Percentiles rank a stretch among this genome's conserved stretches.
These are phyloP conservation scores for Zygoascus bituminiphila DNA, from an alignment of 805 yeast species.

Conservation along the genomic window DNA sequence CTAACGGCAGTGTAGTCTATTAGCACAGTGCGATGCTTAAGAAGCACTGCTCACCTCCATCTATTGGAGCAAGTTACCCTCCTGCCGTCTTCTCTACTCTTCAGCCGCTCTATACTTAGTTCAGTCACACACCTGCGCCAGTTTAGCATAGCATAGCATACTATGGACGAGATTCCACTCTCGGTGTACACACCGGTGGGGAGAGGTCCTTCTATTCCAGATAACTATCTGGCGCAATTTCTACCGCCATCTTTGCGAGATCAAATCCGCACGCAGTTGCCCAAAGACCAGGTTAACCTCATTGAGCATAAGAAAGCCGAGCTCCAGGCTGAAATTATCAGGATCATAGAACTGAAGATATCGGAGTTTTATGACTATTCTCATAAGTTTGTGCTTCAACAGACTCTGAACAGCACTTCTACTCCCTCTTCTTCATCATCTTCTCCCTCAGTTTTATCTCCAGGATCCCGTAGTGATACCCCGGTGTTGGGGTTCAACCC, in stretches of 20 bases:
- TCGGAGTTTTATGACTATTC: conserved; percentile 10
- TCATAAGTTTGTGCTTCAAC: conserved; percentile 6
- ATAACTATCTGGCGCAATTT: conserved; percentile 12
- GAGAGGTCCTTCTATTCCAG: conserved; percentile 12
- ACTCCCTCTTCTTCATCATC: background rate
- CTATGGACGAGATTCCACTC: conserved; percentile 15
- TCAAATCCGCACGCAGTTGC: conserved; percentile 6
- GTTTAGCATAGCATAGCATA: no score
- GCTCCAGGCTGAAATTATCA: conserved; percentile 12
- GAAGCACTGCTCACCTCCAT: no score
- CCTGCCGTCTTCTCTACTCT: background rate
- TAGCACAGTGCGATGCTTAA: no score
- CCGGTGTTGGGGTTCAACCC: background rate
- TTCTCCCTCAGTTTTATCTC: background rate
- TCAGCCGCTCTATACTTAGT: background rate
- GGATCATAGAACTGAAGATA: conserved; percentile 10
- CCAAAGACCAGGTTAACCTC: conserved; percentile 4
- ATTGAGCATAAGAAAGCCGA: conserved; percentile 10
- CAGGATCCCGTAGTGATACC: background rate
- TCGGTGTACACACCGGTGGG: conserved; percentile 13
- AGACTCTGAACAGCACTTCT: background rate
- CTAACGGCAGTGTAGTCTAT: no score
- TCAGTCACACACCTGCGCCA: no score
- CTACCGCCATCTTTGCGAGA: conserved; percentile 12
- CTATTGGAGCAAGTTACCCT: background rate